These are phyloP conservation scores for Hyaloscypha variabilis DNA, from an alignment of 495 filamentous ascomycete genomes.

Conservation along the genomic window DNA sequence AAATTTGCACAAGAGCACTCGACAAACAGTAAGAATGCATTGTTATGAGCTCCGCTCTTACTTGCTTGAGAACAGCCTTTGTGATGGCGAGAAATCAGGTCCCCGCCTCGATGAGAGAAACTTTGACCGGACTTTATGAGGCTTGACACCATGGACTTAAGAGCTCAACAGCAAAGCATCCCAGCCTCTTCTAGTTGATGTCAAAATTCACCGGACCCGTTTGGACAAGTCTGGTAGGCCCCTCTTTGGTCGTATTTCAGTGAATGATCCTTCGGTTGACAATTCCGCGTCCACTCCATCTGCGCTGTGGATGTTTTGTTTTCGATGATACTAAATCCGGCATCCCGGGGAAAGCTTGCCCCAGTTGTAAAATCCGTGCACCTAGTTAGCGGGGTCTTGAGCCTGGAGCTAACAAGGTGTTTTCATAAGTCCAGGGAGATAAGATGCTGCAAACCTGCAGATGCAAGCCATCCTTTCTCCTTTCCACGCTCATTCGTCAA, in stretches of 20 bases:
- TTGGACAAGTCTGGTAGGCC: background rate
- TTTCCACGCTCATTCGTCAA: background rate
- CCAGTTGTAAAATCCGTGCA: background rate
- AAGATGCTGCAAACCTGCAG: background rate
- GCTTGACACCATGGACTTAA: background rate
- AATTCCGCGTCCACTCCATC: too few relatives aligned
- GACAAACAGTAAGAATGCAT: background rate
- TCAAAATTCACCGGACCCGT: background rate
- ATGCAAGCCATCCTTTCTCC: background rate
- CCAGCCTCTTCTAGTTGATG: background rate
- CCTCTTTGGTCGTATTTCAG: too few relatives aligned
- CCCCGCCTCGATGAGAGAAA: background rate
- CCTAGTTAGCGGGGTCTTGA: background rate
- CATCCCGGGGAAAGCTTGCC: too few relatives aligned
- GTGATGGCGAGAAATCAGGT: background rate
- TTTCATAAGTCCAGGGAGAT: slow-evolving; percentile 7
- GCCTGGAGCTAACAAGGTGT: background rate
- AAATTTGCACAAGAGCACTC: background rate
- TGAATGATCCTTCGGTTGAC: too few relatives aligned
- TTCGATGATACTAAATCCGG: too few relatives aligned
- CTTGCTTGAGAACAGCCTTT: background rate
- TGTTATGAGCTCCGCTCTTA: background rate
- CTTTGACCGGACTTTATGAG: background rate
- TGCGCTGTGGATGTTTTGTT: too few relatives aligned
- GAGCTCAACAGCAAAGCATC: background rate